Evolutionary conservation across 2,329 filamentous ascomycete genomes (phyloP), one percentile per base, ranked within the genome.

Genomic region (Apiospora rasikravindrae): DNA sequence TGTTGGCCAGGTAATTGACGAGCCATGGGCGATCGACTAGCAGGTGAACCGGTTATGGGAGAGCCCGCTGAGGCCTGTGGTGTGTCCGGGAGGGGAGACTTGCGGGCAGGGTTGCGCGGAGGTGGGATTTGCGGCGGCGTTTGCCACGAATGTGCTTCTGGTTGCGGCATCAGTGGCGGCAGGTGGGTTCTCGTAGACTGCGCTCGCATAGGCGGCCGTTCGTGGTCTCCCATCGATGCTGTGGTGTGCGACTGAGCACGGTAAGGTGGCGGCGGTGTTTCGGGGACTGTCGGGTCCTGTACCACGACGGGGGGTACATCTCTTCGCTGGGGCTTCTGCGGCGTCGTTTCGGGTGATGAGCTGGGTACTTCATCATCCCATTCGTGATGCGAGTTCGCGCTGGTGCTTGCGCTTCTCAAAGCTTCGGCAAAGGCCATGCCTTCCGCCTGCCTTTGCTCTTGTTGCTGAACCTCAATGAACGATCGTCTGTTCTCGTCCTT

Each of bases 381-480:
- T 7, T 80, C 77, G 22, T 79, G 77, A 69, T 79, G 75, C 73
- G 81, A 73, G 77, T 80, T 78, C 40, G 73, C 75, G 57, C 57
- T 64, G 29, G 57, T 40, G 73, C 76, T 80, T 57, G 77, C 78
- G 67, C 81, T 80, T 45, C 84, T 82, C 19, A 82, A 78, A 7
- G 88, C 88, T 72, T 88, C 84, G 10, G 88, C 85, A 74, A 92
- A 86, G 10, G 88, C 89, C 76, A 85, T 84, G 2, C 88, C 90
- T 78, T 92, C 90, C 6, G 87, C 89, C 76, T 87, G 82, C 49
- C 89, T 86, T 86, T 91, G 90, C 77, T 91, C 84, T 4, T 88
- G 88, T 77, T 86, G 88, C 74, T 88, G 88, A 24, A 84, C 84
- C 78, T 88, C 88, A 71, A 91, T 89, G 75, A 88, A 89, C 0